Conservation (phyloP, 2,329 filamentous ascomycete species). For the Cladophialophora carrionii region DNA sequence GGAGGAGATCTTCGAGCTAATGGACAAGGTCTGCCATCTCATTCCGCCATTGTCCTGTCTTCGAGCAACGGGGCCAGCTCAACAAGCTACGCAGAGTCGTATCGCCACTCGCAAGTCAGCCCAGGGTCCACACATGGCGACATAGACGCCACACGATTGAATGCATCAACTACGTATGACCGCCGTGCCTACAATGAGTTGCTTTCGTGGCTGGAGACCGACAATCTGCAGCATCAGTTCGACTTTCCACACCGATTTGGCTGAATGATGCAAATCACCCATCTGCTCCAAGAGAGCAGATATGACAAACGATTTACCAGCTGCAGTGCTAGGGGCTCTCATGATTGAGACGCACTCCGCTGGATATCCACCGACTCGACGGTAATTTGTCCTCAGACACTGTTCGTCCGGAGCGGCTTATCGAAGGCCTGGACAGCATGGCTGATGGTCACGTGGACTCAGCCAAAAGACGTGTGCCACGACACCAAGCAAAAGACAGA, state of each 20-base stretch:
- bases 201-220: slow-evolving; percentile 22
- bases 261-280: slow-evolving; percentile 2
- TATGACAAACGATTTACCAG: neutral
- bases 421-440: slow-evolving; percentile 7
- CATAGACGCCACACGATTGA: neutral
- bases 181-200: slow-evolving; percentile 21
- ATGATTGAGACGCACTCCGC: neutral
- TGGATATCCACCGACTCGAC: neutral
- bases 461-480: slow-evolving; percentile 4
- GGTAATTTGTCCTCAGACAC: neutral
- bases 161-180: neutral
- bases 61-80: slow-evolving; percentile 1
- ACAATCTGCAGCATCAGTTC: slow-evolving; percentile 22
- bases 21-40: slow-evolving; percentile 13
- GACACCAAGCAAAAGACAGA: neutral
- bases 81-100: slow-evolving; percentile 10
- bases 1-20: neutral
- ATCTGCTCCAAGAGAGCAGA: neutral
- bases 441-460: slow-evolving; percentile 26
- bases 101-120: slow-evolving; percentile 10
- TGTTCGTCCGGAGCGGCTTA: neutral
- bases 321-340: neutral
- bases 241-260: slow-evolving; percentile 23
- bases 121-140: neutral
- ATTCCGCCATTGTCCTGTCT: slow-evolving; percentile 17